Evolutionary conservation across 2,329 filamentous ascomycete species (phyloP).

Genomic region (Alternaria consortialis): DNA sequence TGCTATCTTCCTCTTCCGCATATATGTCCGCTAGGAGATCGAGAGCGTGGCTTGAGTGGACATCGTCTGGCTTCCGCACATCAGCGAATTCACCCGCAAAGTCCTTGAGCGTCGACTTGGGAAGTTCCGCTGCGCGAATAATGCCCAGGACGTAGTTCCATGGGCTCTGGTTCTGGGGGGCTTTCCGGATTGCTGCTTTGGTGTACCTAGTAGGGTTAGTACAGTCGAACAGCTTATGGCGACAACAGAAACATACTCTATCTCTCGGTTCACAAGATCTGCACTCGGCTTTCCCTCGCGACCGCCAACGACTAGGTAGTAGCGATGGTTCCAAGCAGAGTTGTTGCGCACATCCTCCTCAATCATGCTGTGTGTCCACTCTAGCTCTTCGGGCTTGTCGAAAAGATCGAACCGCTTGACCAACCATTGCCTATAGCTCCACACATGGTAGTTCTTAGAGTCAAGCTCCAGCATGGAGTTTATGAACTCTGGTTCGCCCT

Average conservation of each 20-base stretch:
- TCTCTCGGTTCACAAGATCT: slow-evolving; percentile 75
- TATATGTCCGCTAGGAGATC: slow-evolving; percentile 77
- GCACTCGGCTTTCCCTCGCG: slow-evolving; percentile 54
- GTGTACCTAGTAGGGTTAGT: slow-evolving; percentile 57
- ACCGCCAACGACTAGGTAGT: slow-evolving; percentile 84
- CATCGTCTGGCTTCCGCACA: slow-evolving; percentile 58
- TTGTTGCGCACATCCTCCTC: slow-evolving; percentile 90
- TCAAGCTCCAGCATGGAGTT: slow-evolving; percentile 82
- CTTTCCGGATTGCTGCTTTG: slow-evolving; percentile 75
- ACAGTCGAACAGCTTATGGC: slow-evolving; percentile 13
- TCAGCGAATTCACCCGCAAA: slow-evolving; percentile 66
- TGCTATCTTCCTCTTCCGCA: slow-evolving; percentile 61
- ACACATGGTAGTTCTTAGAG: slow-evolving; percentile 98
- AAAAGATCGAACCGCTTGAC: slow-evolving; percentile 69
- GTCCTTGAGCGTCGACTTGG: slow-evolving; percentile 59
- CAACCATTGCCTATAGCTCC: slow-evolving; percentile 88
- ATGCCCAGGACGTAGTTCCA: slow-evolving; percentile 93
- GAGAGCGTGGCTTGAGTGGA: slow-evolving; percentile 69
- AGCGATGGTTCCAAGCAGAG: slow-evolving; percentile 96
- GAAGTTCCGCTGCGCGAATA: slow-evolving; percentile 69
- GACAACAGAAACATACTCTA: slow-evolving; percentile 62
- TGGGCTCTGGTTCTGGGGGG: slow-evolving; percentile 91
- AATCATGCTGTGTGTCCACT: slow-evolving; percentile 76
- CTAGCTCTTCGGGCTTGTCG: slow-evolving; percentile 69
- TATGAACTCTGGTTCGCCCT: slow-evolving; percentile 78